These are phyloP conservation scores for Rhodotorula babjevae DNA, from an alignment of 768 basidiomycete species.

Conservation along the genomic window DNA sequence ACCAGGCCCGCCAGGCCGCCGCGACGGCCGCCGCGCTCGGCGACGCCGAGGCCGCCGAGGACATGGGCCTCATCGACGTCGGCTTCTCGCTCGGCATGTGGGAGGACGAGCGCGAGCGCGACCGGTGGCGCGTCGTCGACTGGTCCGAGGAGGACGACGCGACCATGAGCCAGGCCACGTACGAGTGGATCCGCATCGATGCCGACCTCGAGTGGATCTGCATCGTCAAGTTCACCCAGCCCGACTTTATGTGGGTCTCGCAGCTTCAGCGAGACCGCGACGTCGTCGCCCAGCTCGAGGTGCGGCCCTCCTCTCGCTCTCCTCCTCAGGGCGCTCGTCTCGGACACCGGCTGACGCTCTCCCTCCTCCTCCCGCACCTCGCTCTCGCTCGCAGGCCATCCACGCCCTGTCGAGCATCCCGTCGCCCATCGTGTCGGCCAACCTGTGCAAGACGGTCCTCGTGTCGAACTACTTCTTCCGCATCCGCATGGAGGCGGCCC, in stretches of 20 bases:
- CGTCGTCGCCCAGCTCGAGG: conserved; percentile 95
- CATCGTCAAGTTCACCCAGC: conserved; percentile 84
- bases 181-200: conserved; percentile 99
- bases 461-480: conserved; percentile 95
- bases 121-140: conserved; percentile 93
- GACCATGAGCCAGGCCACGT: conserved; percentile 84
- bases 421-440: conserved; percentile 70
- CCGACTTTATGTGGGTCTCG: conserved; percentile 97
- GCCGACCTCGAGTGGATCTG: conserved; percentile 99
- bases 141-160: conserved; percentile 93
- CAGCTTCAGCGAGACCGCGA: conserved; percentile 93
- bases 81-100: conserved; percentile 88
- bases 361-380: no score
- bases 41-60: conserved; percentile 80
- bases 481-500: conserved; percentile 88
- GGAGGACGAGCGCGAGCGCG: conserved; percentile 84
- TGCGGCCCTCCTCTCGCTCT: conserved; percentile 41
- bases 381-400: conserved; percentile 62
- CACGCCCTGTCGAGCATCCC: conserved; percentile 60
- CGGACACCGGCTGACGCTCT: no score
- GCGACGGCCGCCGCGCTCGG: conserved; percentile 74
- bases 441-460: conserved; percentile 84
- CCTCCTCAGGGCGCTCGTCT: no score
- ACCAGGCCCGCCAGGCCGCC: conserved; percentile 83
- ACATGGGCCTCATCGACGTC: conserved; percentile 86